Percentiles rank a stretch among this genome's conserved stretches.
Conservation (phyloP, 106 monocot species). For the Apostasia ramifera region DNA sequence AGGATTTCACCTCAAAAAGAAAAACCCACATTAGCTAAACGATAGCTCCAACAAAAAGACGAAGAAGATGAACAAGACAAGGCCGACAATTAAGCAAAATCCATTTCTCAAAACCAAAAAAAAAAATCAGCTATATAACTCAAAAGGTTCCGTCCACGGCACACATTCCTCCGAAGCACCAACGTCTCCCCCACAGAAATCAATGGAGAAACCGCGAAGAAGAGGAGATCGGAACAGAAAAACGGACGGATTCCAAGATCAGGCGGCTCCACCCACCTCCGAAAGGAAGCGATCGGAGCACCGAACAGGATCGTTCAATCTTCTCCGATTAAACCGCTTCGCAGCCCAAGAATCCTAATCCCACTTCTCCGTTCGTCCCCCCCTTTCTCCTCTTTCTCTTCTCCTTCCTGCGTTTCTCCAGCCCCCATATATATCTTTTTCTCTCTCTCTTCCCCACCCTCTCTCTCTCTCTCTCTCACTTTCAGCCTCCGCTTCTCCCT, state of each 20-base stretch:
- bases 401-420: background rate
- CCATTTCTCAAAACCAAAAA: constrained; percentile 11
- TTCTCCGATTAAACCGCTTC: background rate
- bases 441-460: too few relatives aligned
- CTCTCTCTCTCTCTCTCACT: too few relatives aligned
- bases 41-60: background rate
- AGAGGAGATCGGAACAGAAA: background rate
- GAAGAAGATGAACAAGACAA: background rate
- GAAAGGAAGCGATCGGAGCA: constrained; percentile 1
- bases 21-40: constrained; percentile 4
- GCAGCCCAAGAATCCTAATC: background rate
- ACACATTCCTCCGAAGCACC: constrained; percentile 9
- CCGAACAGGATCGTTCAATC: background rate
- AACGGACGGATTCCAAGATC: background rate
- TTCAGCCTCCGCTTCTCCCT: too few relatives aligned
- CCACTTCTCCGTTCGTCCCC: background rate
- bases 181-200: constrained; percentile 4
- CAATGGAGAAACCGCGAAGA: background rate
- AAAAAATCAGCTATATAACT: background rate
- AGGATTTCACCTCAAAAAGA: constrained; percentile 5
- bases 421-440: background rate
- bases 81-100: background rate
- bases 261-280: background rate
- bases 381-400: background rate
- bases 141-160: constrained; percentile 19